Conservation (phyloP, 2,329 filamentous ascomycete species). For the Xylariaceae sp. region DNA sequence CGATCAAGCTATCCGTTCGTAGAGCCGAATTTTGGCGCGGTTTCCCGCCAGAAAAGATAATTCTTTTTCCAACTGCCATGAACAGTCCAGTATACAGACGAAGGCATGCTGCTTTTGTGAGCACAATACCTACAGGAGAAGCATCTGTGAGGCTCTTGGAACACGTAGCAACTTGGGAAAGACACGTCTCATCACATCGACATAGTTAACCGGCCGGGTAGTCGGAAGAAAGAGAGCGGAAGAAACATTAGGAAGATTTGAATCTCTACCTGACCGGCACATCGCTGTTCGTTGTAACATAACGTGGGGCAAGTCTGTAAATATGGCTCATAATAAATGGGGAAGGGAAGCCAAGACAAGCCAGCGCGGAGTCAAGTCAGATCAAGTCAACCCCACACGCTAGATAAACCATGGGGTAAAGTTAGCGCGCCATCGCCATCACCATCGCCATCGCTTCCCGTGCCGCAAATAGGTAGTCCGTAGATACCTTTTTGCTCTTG, state of each 20-base stretch:
- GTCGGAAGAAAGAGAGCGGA: neutral
- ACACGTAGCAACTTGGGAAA: neutral
- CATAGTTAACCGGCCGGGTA: neutral
- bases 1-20: too few relatives aligned
- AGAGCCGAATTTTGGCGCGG: too few relatives aligned
- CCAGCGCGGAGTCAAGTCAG: conserved; percentile 4
- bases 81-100: neutral
- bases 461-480: too few relatives aligned
- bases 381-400: neutral
- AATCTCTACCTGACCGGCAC: neutral
- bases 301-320: neutral
- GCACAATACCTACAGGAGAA: too few relatives aligned
- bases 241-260: neutral
- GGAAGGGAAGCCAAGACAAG: conserved; percentile 1
- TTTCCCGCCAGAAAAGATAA: too few relatives aligned
- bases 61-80: neutral
- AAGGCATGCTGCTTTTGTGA: too few relatives aligned
- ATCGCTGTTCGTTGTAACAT: neutral
- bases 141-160: too few relatives aligned
- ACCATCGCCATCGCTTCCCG: too few relatives aligned
- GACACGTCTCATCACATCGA: neutral
- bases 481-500: too few relatives aligned
- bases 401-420: too few relatives aligned
- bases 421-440: too few relatives aligned
- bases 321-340: neutral